phyloP scores from a whole-genome alignment of 1,139 yeast species.

The Saccharomyces pastorianus region DNA sequence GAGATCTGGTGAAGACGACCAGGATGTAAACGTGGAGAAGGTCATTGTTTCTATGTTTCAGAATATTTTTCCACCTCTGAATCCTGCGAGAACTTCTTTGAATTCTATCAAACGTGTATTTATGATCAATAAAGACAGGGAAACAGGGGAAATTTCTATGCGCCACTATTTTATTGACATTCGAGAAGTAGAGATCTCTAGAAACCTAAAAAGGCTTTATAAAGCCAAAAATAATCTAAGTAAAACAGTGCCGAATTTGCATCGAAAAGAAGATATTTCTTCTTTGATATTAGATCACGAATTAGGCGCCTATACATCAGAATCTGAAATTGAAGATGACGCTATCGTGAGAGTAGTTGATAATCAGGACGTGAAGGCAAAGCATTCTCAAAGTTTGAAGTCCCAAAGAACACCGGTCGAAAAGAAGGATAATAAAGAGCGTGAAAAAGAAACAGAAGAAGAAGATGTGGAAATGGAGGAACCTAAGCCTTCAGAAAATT shows the following conservation, averaged over 20 bases:
- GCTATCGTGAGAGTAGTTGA: slow-evolving; percentile 71
- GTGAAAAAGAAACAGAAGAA: slow-evolving; percentile 21
- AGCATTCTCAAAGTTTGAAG: slow-evolving; percentile 1
- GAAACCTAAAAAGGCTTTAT: slow-evolving; percentile 69
- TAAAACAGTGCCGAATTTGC: slow-evolving; percentile 68
- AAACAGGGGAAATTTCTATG: slow-evolving; percentile 65
- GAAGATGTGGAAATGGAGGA: slow-evolving; percentile 12
- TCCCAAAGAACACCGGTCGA: not conserved
- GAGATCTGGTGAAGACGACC: slow-evolving; percentile 28
- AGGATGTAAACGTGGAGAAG: slow-evolving; percentile 52
- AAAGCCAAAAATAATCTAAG: slow-evolving; percentile 53
- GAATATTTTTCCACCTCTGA: slow-evolving; percentile 90
- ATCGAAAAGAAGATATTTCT: slow-evolving; percentile 62
- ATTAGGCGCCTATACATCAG: slow-evolving; percentile 72
- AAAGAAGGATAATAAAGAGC: slow-evolving; percentile 10
- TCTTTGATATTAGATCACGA: slow-evolving; percentile 77
- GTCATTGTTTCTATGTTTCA: slow-evolving; percentile 85
- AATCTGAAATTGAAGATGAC: slow-evolving; percentile 87
- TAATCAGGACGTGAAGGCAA: slow-evolving; percentile 29
- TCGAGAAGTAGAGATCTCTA: slow-evolving; percentile 74
- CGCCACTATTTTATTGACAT: slow-evolving; percentile 91
- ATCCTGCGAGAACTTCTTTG: slow-evolving; percentile 69
- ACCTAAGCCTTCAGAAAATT: not conserved
- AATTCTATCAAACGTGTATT: slow-evolving; percentile 74
- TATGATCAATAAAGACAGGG: slow-evolving; percentile 65